Conservation (phyloP, 441 rosid species). For the Croton laevigatus region DNA sequence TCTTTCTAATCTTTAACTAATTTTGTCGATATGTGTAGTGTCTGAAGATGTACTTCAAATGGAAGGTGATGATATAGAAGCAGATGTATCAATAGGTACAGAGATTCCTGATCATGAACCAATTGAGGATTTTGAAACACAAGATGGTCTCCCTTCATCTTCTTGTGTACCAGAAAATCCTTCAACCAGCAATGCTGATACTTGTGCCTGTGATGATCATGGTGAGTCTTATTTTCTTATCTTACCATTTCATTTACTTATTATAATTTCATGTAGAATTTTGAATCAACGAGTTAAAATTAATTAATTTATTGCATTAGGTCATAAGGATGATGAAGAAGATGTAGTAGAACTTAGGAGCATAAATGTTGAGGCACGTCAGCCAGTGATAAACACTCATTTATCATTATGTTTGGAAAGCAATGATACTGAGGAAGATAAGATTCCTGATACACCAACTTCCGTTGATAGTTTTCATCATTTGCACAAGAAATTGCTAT, state of each 20-base stretch:
- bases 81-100: slow-evolving; percentile 75
- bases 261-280: background rate
- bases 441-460: slow-evolving; percentile 52
- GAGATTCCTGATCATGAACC: slow-evolving; percentile 81
- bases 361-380: slow-evolving; percentile 30
- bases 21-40: slow-evolving; percentile 23
- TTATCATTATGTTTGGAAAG: slow-evolving; percentile 28
- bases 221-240: slow-evolving; percentile 33
- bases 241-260: background rate
- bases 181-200: slow-evolving; percentile 23
- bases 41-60: slow-evolving; percentile 36
- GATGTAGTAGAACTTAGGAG: slow-evolving; percentile 45
- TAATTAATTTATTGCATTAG: slow-evolving; percentile 24
- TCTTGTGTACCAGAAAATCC: slow-evolving; percentile 28
- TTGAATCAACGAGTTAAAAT: slow-evolving; percentile 13
- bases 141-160: slow-evolving; percentile 28
- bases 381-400: slow-evolving; percentile 21
- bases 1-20: slow-evolving; percentile 12
- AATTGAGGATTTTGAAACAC: slow-evolving; percentile 42
- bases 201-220: slow-evolving; percentile 17
- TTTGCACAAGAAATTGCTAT: slow-evolving; percentile 44
- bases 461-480: slow-evolving; percentile 49
- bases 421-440: slow-evolving; percentile 56
- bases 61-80: slow-evolving; percentile 53
- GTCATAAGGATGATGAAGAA: slow-evolving; percentile 33